Conservation (phyloP, 1,284 basidiomycete genomes). For the Laetiporus sulphureus region DNA sequence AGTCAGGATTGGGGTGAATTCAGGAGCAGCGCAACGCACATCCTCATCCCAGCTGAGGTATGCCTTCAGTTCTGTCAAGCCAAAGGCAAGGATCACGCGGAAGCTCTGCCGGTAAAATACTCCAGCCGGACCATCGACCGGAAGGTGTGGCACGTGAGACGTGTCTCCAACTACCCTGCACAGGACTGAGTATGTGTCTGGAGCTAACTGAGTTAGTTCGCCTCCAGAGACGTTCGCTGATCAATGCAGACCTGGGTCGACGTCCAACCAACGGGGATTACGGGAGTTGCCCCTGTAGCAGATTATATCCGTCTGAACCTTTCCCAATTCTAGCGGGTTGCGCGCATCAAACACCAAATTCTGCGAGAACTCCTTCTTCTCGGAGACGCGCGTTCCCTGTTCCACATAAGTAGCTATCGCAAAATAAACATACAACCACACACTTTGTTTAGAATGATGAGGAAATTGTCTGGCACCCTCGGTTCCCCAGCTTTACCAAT, state of each 20-base stretch:
- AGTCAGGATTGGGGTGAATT: no score
- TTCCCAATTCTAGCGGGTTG: constrained; percentile 20
- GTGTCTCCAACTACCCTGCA: constrained; percentile 39
- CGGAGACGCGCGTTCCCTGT: constrained; percentile 30
- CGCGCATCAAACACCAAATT: constrained; percentile 31
- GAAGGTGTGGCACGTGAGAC: constrained; percentile 23
- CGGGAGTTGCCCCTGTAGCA: constrained; percentile 34
- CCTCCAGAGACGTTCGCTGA: no score
- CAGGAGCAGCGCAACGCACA: no score
- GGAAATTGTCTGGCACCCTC: constrained; percentile 26
- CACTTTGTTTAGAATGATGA: constrained; percentile 29
- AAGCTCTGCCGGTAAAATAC: constrained; percentile 34
- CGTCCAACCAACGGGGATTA: constrained; percentile 39
- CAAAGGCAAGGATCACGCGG: constrained; percentile 42
- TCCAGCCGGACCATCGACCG: constrained; percentile 12
- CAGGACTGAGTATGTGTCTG: constrained; percentile 37
- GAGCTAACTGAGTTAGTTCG: neutral
- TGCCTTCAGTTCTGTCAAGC: constrained; percentile 38
- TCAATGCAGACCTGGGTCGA: constrained; percentile 31
- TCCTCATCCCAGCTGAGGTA: constrained; percentile 39
- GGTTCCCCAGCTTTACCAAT: constrained; percentile 26
- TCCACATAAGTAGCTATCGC: no score
- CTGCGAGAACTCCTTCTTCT: constrained; percentile 35
- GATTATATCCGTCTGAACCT: constrained; percentile 27
- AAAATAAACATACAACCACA: neutral